Percentiles rank a stretch among this genome's conserved stretches.
These are phyloP conservation scores for Apiosordaria backusii DNA, from an alignment of 495 filamentous ascomycete species.

Conservation along the genomic window DNA sequence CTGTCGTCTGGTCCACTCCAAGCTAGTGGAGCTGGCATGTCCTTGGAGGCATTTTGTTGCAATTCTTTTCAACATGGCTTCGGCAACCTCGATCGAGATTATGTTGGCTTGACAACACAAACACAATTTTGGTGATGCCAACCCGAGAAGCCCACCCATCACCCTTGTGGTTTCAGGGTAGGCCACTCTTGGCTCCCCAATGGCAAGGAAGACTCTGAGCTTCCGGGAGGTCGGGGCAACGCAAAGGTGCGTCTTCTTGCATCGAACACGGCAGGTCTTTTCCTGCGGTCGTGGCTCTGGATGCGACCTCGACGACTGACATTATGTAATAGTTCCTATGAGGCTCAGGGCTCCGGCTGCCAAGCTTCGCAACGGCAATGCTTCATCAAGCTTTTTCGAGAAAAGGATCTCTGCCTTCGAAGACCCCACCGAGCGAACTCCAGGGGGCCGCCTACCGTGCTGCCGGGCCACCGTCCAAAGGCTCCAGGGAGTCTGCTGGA, in stretches of 20 bases:
- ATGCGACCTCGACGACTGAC: not conserved
- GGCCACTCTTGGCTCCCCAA: not conserved
- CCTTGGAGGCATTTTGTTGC: not conserved
- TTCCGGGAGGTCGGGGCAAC: not conserved
- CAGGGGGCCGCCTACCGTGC: not conserved
- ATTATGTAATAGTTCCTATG: constrained; percentile 1
- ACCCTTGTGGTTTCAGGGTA: not conserved
- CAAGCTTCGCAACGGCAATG: not conserved
- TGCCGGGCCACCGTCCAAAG: not conserved
- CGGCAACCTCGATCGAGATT: not conserved
- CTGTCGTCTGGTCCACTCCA: not conserved
- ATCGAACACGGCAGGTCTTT: not conserved
- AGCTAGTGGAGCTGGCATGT: not conserved
- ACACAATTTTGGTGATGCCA: not conserved
- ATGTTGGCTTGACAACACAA: not conserved
- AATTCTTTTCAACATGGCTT: not conserved
- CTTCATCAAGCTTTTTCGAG: constrained; percentile 3
- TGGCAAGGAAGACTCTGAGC: not conserved
- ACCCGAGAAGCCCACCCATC: not conserved
- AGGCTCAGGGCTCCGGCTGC: constrained; percentile 1
- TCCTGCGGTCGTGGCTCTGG: not conserved
- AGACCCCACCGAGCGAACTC: not conserved
- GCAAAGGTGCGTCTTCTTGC: not conserved
- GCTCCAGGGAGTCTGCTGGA: not conserved
- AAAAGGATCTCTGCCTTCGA: not conserved